These are phyloP conservation scores for Penicillium argentinense DNA, from an alignment of 495 filamentous ascomycete genomes.

Conservation along the genomic window DNA sequence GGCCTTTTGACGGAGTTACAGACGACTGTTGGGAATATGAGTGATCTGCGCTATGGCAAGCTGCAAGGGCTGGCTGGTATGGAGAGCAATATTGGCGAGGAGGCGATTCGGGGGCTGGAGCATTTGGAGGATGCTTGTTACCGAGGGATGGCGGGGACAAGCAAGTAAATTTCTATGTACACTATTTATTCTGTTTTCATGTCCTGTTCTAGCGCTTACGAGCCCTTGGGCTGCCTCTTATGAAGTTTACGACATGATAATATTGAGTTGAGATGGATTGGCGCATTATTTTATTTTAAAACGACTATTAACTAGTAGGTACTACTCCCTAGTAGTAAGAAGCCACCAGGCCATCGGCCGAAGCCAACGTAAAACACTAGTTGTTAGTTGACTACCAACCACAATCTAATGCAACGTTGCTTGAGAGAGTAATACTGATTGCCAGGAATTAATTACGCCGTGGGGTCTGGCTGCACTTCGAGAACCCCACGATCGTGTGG, in stretches of 20 bases:
- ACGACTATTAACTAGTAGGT: no score
- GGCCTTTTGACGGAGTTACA: constrained; percentile 59
- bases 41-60: constrained; percentile 80
- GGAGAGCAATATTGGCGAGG: constrained; percentile 60
- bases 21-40: constrained; percentile 66
- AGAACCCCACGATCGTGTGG: constrained; percentile 9
- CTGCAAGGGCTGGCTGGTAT: constrained; percentile 59
- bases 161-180: background rate
- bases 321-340: no score
- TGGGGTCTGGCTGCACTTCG: background rate
- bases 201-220: background rate
- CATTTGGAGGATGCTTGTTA: constrained; percentile 66
- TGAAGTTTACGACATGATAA: no score
- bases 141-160: constrained; percentile 7
- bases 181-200: background rate
- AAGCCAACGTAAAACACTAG: no score
- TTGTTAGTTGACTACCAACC: no score
- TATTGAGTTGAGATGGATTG: no score
- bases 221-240: background rate
- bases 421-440: no score
- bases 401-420: no score
- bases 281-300: no score
- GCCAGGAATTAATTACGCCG: background rate
- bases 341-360: no score
- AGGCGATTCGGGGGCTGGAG: constrained; percentile 50